Percentiles rank a stretch among this genome's conserved stretches.
Evolutionary conservation across 805 yeast species (phyloP).

Genomic region (Metschnikowia baotianmanensis): DNA sequence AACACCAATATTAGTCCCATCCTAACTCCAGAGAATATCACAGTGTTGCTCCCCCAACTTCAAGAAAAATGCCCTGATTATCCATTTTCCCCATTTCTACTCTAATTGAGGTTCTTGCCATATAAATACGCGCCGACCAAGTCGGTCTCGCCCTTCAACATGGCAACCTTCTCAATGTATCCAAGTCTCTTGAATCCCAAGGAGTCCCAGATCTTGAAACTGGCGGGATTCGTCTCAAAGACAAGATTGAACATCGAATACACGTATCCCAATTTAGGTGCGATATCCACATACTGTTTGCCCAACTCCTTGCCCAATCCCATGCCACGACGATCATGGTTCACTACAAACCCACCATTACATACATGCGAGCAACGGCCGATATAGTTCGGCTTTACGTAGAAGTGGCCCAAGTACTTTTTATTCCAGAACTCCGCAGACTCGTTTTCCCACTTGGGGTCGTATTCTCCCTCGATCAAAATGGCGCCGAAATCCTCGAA

Average conservation of each 20-base stretch:
- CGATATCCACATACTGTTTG: conserved; percentile 61
- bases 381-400: conserved; percentile 80
- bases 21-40: no score
- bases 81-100: neutral
- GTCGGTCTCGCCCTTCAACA: conserved; percentile 58
- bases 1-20: no score
- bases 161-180: conserved; percentile 67
- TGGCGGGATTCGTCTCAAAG: conserved; percentile 75
- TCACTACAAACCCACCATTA: conserved; percentile 83
- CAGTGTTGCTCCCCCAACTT: no score
- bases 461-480: conserved; percentile 43
- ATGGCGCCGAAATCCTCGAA: conserved; percentile 65
- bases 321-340: conserved; percentile 54
- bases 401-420: conserved; percentile 66
- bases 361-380: conserved; percentile 87
- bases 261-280: conserved; percentile 73
- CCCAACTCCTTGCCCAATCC: conserved; percentile 76
- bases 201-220: conserved; percentile 75
- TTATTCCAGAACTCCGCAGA: conserved; percentile 44
- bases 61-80: neutral
- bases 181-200: conserved; percentile 84
- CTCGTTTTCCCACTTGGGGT: conserved; percentile 31
- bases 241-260: conserved; percentile 88
- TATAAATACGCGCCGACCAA: conserved; percentile 76
- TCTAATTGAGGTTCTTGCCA: conserved; percentile 54